These are phyloP conservation scores for Amanita phalloides DNA, from an alignment of 768 basidiomycete genomes.

Conservation along the genomic window DNA sequence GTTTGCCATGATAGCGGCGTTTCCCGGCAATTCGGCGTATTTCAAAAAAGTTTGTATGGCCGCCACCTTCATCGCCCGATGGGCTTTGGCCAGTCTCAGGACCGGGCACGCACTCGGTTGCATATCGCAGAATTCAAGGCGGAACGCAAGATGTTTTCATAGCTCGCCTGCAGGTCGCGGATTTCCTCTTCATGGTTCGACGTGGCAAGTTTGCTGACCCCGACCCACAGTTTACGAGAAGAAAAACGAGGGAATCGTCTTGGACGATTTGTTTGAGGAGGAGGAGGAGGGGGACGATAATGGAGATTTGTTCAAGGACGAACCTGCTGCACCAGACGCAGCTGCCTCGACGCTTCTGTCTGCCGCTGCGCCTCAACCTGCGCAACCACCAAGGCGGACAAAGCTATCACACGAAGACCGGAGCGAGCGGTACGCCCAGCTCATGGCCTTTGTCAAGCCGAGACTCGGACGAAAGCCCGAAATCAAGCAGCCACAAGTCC, in stretches of 20 bases:
- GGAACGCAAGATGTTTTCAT: background rate
- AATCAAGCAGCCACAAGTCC: conserved; percentile 23
- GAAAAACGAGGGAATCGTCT: conserved; percentile 14
- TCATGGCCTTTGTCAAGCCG: conserved; percentile 23
- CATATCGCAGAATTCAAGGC: background rate
- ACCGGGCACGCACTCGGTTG: background rate
- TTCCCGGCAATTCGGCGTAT: background rate
- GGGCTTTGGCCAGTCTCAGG: background rate
- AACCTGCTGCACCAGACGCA: background rate
- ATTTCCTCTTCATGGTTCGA: background rate
- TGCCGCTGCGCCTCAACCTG: background rate
- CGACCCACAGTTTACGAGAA: conserved; percentile 18
- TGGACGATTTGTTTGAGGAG: conserved; percentile 22
- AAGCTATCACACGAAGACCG: conserved; percentile 22
- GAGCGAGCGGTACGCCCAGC: conserved; percentile 21
- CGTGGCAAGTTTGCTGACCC: background rate
- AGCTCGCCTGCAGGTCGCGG: background rate
- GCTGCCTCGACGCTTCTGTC: background rate
- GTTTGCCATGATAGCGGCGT: background rate
- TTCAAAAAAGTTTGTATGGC: background rate
- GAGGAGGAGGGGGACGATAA: conserved; percentile 14
- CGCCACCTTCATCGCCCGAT: conserved; percentile 1
- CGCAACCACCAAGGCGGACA: conserved; percentile 8
- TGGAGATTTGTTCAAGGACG: conserved; percentile 12
- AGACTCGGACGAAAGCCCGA: conserved; percentile 29